These are phyloP conservation scores for Wickerhamiella vanderwaltii DNA, from an alignment of 805 yeast genomes.

Conservation along the genomic window DNA sequence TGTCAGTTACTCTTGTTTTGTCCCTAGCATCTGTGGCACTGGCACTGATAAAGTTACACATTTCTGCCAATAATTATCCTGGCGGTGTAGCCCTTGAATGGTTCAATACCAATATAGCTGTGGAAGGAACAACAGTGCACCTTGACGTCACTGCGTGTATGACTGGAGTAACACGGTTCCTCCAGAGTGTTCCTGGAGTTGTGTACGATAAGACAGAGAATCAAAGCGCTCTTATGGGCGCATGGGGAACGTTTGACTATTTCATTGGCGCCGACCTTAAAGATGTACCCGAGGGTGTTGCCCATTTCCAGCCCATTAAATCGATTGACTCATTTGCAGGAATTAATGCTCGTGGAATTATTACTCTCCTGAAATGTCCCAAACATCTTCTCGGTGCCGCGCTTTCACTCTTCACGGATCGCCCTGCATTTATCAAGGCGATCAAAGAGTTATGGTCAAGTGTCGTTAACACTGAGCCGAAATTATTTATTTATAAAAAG, in stretches of 20 bases:
- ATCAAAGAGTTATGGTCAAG: background rate
- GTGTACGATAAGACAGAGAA: conserved; percentile 70
- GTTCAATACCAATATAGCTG: conserved; percentile 34
- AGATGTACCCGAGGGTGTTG: background rate
- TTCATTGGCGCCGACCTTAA: conserved; percentile 4
- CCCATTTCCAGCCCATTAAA: background rate
- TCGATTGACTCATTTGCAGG: background rate
- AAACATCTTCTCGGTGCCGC: background rate
- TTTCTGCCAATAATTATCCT: conserved; percentile 72
- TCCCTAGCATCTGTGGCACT: conserved; percentile 28
- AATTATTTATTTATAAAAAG: background rate
- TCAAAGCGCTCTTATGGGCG: conserved; percentile 25
- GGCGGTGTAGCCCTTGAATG: conserved; percentile 64
- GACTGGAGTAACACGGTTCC: conserved; percentile 75
- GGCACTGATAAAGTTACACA: conserved; percentile 42
- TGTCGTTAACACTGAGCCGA: background rate
- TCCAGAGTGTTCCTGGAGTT: conserved; percentile 35
- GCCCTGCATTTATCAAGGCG: background rate
- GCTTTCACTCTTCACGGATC: background rate
- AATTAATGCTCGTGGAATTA: background rate
- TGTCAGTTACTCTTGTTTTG: conserved; percentile 21
- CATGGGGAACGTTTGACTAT: conserved; percentile 42
- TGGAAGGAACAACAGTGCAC: conserved; percentile 39
- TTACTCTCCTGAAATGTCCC: background rate
- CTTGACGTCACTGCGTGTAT: conserved; percentile 71